Evolutionary conservation across 2,329 filamentous ascomycete genomes (phyloP), one percentile per base, ranked within the genome.

Genomic region (Beauveria asiatica): DNA sequence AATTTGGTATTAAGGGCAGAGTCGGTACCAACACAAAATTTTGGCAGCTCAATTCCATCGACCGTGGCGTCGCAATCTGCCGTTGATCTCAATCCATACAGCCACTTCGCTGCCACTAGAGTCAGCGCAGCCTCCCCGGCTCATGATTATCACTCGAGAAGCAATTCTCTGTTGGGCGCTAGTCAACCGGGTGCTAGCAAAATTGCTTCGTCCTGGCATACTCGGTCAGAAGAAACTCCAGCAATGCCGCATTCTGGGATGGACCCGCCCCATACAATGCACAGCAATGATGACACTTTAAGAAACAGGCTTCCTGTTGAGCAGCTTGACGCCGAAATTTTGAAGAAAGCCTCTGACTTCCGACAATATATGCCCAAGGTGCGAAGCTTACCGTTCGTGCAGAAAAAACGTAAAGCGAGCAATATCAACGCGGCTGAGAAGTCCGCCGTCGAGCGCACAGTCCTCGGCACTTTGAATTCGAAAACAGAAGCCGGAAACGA

Each of bases 281-380:
- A 23, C n/a, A 7, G 2, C 16, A 19, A n/a, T 21, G 23, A n/a
- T 10, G 39, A 13, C 4, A 27, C 2, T 3, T 10, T 17, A 3
- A n/a, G 3, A 11, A 39, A 21, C 21, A 51, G 19, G 23, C 23
- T 42, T 17, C 6, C 37, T 21, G 42, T 46, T 25, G 46, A 51
- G 30, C 52, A 49, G n/a, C 21, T 37, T 6, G 45, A 45, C 9
- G 11, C 21, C n/a, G 27, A 33, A 5, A 9, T 37, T 5, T 45
- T 56, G 23, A n/a, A 6, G 10, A 61, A 30, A 25, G 54, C 41
- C 19, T 21, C 53, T 10, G 60, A 65, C 33, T 73, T 72, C 57
- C 68, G 67, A 21, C 60, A 67, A 44, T 53, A 67, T 1, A 57
- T 61, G 46, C 59, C 59, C 1, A 39, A 48, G 44, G 37, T 30